phyloP scores from a whole-genome alignment of 192 early-diverging fungal genomes.

The Linnemannia schmuckeri region DNA sequence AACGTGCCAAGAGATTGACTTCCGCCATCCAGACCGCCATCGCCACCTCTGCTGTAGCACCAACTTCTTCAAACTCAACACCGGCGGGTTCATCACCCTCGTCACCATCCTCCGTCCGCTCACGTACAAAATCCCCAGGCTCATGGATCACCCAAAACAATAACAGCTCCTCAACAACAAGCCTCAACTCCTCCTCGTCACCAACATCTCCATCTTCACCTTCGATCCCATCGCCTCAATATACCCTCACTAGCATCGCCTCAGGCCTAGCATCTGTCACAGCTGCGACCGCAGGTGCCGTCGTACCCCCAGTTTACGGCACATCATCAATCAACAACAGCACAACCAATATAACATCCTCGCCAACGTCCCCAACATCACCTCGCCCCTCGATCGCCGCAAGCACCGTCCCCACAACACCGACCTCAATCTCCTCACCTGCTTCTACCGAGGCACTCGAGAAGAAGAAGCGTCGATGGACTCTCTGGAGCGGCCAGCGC shows the following conservation, averaged over 20 bases:
- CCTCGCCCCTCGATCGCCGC: neutral
- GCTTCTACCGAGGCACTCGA: neutral
- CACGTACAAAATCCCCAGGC: neutral
- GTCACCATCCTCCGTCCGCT: neutral
- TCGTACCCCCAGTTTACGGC: slow-evolving; percentile 1
- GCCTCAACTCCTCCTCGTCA: neutral
- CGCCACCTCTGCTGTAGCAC: neutral
- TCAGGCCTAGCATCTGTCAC: slow-evolving; percentile 30
- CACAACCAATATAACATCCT: slow-evolving; percentile 6
- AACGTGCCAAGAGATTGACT: slow-evolving; percentile 4
- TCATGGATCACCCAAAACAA: slow-evolving; percentile 1
- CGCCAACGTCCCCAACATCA: slow-evolving; percentile 14
- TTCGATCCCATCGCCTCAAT: neutral
- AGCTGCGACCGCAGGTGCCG: slow-evolving; percentile 11
- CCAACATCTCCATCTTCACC: slow-evolving; percentile 1
- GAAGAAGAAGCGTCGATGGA: slow-evolving; percentile 38
- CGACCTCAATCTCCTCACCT: neutral
- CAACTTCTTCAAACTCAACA: neutral
- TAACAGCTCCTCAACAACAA: neutral
- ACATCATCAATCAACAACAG: neutral
- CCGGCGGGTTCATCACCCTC: neutral
- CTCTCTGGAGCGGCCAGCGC: slow-evolving; percentile 25
- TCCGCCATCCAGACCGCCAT: slow-evolving; percentile 22
- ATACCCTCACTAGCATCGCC: slow-evolving; percentile 30
- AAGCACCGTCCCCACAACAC: slow-evolving; percentile 4